Percentiles rank a stretch among this genome's conserved stretches.
Conservation (phyloP, 176 grass and related monocot species). For the Dactylis glomerata region DNA sequence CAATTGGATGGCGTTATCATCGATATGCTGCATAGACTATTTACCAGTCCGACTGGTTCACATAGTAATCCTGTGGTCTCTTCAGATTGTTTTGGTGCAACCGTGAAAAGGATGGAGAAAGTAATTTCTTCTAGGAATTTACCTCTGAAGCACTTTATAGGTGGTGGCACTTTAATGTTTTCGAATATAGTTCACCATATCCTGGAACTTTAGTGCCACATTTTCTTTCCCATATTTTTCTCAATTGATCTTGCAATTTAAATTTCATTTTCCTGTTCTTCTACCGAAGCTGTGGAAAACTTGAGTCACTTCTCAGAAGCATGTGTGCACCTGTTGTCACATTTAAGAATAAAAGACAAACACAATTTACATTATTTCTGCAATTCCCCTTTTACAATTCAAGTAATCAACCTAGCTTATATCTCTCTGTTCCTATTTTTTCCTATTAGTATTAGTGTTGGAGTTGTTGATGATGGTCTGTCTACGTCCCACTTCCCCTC, state of each 20-base stretch:
- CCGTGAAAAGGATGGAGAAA: not conserved
- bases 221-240: not conserved
- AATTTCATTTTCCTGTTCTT: constrained; percentile 4
- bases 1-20: not conserved
- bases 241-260: not conserved
- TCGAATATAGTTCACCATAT: not conserved
- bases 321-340: not conserved
- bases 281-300: not conserved
- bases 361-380: not conserved
- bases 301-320: not conserved
- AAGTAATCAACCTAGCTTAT: not conserved
- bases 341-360: not conserved
- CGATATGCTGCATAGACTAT: not conserved
- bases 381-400: not conserved
- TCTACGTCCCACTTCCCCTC: not conserved
- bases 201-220: not conserved
- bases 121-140: not conserved
- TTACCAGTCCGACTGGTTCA: not conserved
- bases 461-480: not conserved
- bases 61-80: not conserved
- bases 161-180: constrained; percentile 2
- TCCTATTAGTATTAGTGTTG: not conserved
- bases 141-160: not conserved
- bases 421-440: not conserved
- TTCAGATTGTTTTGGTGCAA: not conserved